Conservation (phyloP, 768 basidiomycete genomes). For the Mycena vulgaris region DNA sequence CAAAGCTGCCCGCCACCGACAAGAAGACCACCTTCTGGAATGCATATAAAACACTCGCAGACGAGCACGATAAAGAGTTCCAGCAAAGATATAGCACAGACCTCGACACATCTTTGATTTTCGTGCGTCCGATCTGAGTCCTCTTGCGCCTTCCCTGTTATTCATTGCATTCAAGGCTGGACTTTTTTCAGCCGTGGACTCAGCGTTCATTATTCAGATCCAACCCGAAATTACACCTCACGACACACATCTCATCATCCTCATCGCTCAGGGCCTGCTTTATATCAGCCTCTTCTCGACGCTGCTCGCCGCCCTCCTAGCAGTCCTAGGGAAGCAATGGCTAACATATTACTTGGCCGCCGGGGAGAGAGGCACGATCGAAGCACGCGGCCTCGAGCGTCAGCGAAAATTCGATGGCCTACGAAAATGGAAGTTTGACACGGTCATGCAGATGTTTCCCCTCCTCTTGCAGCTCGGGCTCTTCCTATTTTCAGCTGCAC, state of each 20-base stretch:
- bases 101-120: constrained; percentile 12
- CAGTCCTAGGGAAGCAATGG: constrained; percentile 27
- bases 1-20: neutral
- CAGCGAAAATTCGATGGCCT: constrained; percentile 12
- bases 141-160: neutral
- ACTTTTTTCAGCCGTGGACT: constrained; percentile 10
- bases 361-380: constrained; percentile 5
- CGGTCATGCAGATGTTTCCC: constrained; percentile 10
- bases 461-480: constrained; percentile 11
- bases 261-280: constrained; percentile 1
- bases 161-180: constrained; percentile 1
- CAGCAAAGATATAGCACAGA: constrained; percentile 10
- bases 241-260: neutral
- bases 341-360: constrained; percentile 15
- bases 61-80: constrained; percentile 15
- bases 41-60: neutral
- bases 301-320: constrained; percentile 1
- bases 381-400: constrained; percentile 7
- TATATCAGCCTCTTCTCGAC: constrained; percentile 12
- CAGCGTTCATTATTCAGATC: constrained; percentile 1
- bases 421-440: constrained; percentile 11
- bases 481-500: neutral
- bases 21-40: constrained; percentile 13
- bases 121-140: neutral
- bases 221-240: neutral